Percentiles rank a stretch among this genome's conserved stretches.
phyloP scores from a whole-genome alignment of 768 basidiomycete species.

The Lactarius pseudohatsudake region DNA sequence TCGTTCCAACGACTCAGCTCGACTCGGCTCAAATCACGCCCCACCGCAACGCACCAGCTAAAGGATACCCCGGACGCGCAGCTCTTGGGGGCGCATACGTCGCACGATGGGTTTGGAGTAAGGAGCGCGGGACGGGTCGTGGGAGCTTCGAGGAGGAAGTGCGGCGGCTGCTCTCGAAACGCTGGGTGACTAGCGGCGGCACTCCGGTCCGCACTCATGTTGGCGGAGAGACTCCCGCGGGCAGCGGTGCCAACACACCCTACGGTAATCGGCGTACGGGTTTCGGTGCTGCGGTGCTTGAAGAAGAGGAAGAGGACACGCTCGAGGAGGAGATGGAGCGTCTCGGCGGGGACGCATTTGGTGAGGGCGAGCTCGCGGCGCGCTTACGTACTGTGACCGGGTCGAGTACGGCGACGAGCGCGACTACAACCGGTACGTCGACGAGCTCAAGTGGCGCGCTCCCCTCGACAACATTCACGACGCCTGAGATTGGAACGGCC shows the following conservation, averaged over 20 bases:
- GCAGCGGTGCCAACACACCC: conserved; percentile 70
- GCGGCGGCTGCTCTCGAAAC: conserved; percentile 63
- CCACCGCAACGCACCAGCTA: conserved; percentile 72
- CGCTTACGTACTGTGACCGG: conserved; percentile 58
- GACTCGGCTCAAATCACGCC: conserved; percentile 71
- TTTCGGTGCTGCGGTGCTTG: conserved; percentile 52
- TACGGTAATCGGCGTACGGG: conserved; percentile 54
- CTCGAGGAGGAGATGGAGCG: conserved; percentile 54
- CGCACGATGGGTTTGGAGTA: conserved; percentile 85
- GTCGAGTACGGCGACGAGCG: conserved; percentile 37
- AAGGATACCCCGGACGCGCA: conserved; percentile 66
- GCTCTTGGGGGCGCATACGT: conserved; percentile 75
- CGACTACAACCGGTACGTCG: conserved; percentile 38
- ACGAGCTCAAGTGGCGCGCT: conserved; percentile 32
- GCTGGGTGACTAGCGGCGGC: conserved; percentile 70
- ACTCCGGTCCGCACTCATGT: conserved; percentile 59
- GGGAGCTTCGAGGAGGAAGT: conserved; percentile 82
- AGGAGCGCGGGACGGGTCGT: conserved; percentile 51
- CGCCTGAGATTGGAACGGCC: conserved; percentile 54
- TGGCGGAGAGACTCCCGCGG: conserved; percentile 41
- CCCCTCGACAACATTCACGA: conserved; percentile 56
- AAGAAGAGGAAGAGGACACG: conserved; percentile 80
- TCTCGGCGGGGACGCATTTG: conserved; percentile 38
- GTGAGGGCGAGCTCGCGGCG: conserved; percentile 42
- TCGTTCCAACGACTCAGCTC: conserved; percentile 71